Evolutionary conservation across 352 stramenopile species (phyloP), one percentile per base, ranked within the genome.

Genomic region (Phytophthora chlamydospora): DNA sequence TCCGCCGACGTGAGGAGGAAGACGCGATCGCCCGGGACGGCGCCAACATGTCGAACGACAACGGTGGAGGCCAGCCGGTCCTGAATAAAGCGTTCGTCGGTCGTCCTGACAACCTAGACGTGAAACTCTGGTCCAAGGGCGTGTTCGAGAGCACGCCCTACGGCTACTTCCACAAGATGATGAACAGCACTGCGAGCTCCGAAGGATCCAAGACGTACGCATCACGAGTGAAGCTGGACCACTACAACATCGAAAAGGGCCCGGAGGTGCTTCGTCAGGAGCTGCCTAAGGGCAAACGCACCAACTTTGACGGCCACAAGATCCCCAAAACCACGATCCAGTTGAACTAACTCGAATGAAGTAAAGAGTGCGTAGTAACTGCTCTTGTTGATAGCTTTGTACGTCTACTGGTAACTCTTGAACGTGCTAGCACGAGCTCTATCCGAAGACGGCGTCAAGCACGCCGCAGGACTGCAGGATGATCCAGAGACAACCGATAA

Each of bases 141-240:
- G 78, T 80, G 17, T 89, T 82, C 35, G 84, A 93, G 64, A 89
- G 78, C 74, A 93, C 84, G 11, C 82, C 82, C 39, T 91, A 93
- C 55, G 84, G 84, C 7, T 93, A 91, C 55, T 93, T 93, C 74
- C 76, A 93, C 77, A 92, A 90, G 59, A 86, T 90, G 74, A 90
- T 90, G 80, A 80, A 60, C 54, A 83, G 62, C 47, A 78, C 68
- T 0, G 59, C 71, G 13, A 83, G 58, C 52, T 53, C 65, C 0
- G 74, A 85, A 56, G 67, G 71, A 16, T 77, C 70, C 33, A 84
- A 80, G 49, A 81, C 78, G 24, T 79, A 87, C 45, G 73, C 80
- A 43, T 93, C 84, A 21, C 78, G 62, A 24, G 76, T 91, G 19
- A 77, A 77, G n/a, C 54, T 89, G 6, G 80, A 93, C 49, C 84